Evolutionary conservation across 1,284 basidiomycete genomes (phyloP), one percentile per base, ranked within the genome.

Genomic region (Microbotryum scabiosae): DNA sequence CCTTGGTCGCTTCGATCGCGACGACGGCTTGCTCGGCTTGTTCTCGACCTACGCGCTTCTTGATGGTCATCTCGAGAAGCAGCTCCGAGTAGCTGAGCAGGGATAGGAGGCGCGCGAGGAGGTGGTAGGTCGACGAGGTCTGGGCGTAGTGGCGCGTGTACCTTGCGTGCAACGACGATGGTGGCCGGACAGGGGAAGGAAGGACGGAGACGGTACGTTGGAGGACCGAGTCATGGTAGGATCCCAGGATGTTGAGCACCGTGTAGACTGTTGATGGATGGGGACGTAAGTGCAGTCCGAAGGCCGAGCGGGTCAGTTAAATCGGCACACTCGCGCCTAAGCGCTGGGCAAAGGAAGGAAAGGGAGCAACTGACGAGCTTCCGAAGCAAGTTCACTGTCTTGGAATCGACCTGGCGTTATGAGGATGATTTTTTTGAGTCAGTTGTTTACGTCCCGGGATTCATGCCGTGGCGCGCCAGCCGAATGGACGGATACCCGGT

Each of bases 191-290:
- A 12, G 64, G 59, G 12, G 70, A 54, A 1, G 71, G 52, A 57
- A 68, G 53, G 54, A 45, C 49, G 21, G 72, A 69, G 48, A 74
- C 59, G 26, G 74, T 69, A 10, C 71, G 66, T 53, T 70, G 68
- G 21, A 76, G 69, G 56, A 78, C 70, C n/a, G 73, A 73, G 64
- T 78, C 76, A 64, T 78, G 77, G 68, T 77, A 76, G 57, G 76
- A 69, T 32, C 75, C 73, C 28, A 78, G 69, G 9, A 78, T 63
- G 52, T 77, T 77, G 55, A 77, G 67, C 12, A 72, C 67, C 23
- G 76, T 70, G 63, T 75, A 77, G 48, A 77, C 72, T 68, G 61
- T 25, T 4, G 16, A n/a, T 9, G 44, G 18, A n/a, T n/a, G 14
- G n/a, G 1, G 16, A 5, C 8, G 30, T 9, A 30, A 7, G 20